These are phyloP conservation scores for Blastocystis sp. DNA, from an alignment of 352 stramenopile genomes.

Conservation along the genomic window DNA sequence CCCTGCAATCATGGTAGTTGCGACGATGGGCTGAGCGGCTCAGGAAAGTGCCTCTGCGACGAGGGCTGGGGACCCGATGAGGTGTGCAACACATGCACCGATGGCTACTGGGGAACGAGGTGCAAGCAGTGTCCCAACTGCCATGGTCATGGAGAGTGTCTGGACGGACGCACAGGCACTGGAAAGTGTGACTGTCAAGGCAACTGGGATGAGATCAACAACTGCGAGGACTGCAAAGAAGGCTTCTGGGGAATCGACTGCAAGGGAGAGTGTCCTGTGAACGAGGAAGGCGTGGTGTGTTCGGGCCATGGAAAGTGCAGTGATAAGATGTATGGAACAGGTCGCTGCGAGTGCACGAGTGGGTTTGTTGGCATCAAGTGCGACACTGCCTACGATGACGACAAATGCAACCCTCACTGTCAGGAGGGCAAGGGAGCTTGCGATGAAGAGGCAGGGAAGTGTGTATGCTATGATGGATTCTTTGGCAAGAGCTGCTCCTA, in stretches of 20 bases:
- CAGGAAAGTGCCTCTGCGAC: conserved; percentile 76
- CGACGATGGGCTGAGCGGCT: conserved; percentile 74
- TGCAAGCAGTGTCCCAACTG: conserved; percentile 75
- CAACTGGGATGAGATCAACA: conserved; percentile 72
- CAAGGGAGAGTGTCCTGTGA: conserved; percentile 72
- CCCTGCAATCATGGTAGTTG: conserved; percentile 79
- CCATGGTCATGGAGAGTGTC: conserved; percentile 75
- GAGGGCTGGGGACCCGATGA: conserved; percentile 74
- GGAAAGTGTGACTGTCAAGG: conserved; percentile 77
- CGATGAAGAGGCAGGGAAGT: conserved; percentile 1
- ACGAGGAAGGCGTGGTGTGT: conserved; percentile 74
- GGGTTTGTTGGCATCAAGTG: conserved; percentile 68
- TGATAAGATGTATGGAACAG: conserved; percentile 71
- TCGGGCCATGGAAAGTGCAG: conserved; percentile 76
- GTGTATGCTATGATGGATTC: neutral
- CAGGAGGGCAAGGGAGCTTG: neutral
- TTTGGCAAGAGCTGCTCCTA: conserved; percentile 15
- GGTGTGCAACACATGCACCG: conserved; percentile 77
- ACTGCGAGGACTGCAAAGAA: conserved; percentile 78
- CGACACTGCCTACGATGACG: conserved; percentile 8
- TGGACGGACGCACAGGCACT: conserved; percentile 74
- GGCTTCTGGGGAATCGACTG: conserved; percentile 76
- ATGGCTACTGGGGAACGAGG: conserved; percentile 72
- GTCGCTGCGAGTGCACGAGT: conserved; percentile 75
- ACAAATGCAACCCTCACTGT: conserved; percentile 46